Evolutionary conservation across 441 rosid genomes (phyloP).

Genomic region (Populus hybrid): DNA sequence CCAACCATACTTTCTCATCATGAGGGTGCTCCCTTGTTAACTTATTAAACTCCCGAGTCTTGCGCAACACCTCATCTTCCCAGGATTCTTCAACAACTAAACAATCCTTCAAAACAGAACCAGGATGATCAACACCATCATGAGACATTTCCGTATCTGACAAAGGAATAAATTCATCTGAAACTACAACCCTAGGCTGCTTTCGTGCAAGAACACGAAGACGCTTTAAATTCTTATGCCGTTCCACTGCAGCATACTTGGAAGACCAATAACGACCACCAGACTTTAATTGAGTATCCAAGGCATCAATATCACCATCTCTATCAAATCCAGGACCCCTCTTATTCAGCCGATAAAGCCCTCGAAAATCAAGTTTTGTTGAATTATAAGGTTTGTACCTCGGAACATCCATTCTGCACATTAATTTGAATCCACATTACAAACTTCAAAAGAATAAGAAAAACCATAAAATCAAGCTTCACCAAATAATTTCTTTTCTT

Average conservation of each 20-base stretch:
- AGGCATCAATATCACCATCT: conserved; percentile 64
- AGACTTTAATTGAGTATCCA: conserved; percentile 62
- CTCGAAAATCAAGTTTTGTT: conserved; percentile 36
- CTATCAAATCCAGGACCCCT: conserved; percentile 43
- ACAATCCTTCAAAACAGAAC: conserved; percentile 25
- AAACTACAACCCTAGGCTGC: conserved; percentile 27
- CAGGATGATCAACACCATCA: conserved; percentile 28
- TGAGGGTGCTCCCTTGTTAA: conserved; percentile 73
- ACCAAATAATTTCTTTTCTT: neutral
- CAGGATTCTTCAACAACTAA: conserved; percentile 69
- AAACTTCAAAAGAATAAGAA: conserved; percentile 11
- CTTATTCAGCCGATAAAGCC: conserved; percentile 30
- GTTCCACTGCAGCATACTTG: conserved; percentile 66
- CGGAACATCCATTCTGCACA: conserved; percentile 84
- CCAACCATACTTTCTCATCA: conserved; percentile 78
- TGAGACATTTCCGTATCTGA: conserved; percentile 31
- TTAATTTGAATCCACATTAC: neutral
- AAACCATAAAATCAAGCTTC: neutral
- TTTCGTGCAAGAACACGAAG: conserved; percentile 43
- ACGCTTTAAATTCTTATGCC: conserved; percentile 58
- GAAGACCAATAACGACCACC: conserved; percentile 86
- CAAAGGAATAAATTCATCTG: conserved; percentile 66
- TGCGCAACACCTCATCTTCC: conserved; percentile 86
- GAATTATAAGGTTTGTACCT: conserved; percentile 52
- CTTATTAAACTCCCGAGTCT: conserved; percentile 74